Evolutionary conservation across 805 yeast species (phyloP).

Genomic region (Candida rishiriensis): DNA sequence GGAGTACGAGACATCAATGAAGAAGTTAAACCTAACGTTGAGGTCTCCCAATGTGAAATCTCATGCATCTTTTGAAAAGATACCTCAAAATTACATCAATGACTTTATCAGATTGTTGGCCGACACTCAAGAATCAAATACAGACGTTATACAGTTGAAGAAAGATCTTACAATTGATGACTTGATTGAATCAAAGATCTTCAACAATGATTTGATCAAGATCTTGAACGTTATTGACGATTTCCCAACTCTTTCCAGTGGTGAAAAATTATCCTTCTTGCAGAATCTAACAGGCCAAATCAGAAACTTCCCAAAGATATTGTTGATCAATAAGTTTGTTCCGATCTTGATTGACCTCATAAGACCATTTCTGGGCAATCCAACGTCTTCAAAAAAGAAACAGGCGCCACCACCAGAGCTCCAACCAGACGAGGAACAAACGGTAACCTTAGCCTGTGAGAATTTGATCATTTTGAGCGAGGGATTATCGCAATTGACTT

Average conservation of each 20-base stretch:
- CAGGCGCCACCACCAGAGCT: constrained; percentile 6
- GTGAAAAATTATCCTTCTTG: constrained; percentile 66
- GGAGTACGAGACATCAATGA: constrained; percentile 55
- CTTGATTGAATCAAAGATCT: constrained; percentile 66
- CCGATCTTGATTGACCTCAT: constrained; percentile 60
- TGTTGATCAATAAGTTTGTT: constrained; percentile 64
- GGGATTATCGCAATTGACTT: constrained; percentile 68
- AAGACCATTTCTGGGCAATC: constrained; percentile 30
- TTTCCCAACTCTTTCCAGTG: constrained; percentile 63
- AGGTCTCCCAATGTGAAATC: constrained; percentile 39
- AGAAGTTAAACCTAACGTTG: constrained; percentile 26
- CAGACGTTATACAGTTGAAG: constrained; percentile 26
- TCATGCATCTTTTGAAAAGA: constrained; percentile 47
- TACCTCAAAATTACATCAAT: constrained; percentile 54
- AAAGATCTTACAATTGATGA: constrained; percentile 47
- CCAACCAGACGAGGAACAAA: constrained; percentile 26
- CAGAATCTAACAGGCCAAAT: constrained; percentile 54
- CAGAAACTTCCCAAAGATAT: constrained; percentile 53
- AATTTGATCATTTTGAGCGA: constrained; percentile 61
- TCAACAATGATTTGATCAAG: constrained; percentile 78
- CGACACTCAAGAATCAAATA: constrained; percentile 36
- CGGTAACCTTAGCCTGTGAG: constrained; percentile 44
- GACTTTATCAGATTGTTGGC: constrained; percentile 49
- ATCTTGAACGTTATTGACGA: constrained; percentile 81
- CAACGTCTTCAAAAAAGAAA: constrained; percentile 12